Evolutionary conservation across 495 filamentous ascomycete genomes (phyloP), one percentile per base, ranked within the genome.

Genomic region (Aspergillus hancockii): DNA sequence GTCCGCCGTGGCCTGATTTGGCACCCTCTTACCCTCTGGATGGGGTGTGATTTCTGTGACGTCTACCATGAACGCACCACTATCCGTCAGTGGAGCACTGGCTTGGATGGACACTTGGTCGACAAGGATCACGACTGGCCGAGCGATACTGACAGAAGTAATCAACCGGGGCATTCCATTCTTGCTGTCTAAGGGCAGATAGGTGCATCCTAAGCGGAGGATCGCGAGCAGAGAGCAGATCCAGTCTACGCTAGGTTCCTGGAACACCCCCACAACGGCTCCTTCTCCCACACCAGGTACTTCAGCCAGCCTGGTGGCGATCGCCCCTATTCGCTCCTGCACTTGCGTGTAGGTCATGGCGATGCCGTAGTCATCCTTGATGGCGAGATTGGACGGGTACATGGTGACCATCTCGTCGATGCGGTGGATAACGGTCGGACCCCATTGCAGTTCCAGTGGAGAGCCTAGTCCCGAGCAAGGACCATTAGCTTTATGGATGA

Each of bases 181-280:
- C 7, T 21, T 18, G 9, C 9, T 5, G 9, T 61, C 59, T 2
- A 61, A 32, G 8, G 59, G 59, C 0, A 61, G 22, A 49, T 83
- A 85, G 3, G 73, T 54, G 0, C 60, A 75, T 0, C 81, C 83
- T 49, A 80, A 21, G 0, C 73, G 65, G 58, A 77, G 49, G 41
- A 85, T 78, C 12, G 77, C 82, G 0, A 85, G 73, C 30, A 85
- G 52, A 0, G 81, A 80, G 23, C 41, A 45, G 19, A 45, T 21
- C 41, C 74, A 79, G 40, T 83, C 75, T 0, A 63, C 13, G 0
- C 59, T 21, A 0, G 81, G 60, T 21, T 67, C 46, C 16, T 54
- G 54, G 9, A 67, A 59, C 2, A 68, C 63, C 1, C 8, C 25
- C 1, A 68, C 52, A 0, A 8, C 8, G 78, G 52, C 21, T 41